A percentile compares a stretch with the other conserved stretches of the same genome.
phyloP scores from a whole-genome alignment of 345 rosid species.

The Linum lewisii region DNA sequence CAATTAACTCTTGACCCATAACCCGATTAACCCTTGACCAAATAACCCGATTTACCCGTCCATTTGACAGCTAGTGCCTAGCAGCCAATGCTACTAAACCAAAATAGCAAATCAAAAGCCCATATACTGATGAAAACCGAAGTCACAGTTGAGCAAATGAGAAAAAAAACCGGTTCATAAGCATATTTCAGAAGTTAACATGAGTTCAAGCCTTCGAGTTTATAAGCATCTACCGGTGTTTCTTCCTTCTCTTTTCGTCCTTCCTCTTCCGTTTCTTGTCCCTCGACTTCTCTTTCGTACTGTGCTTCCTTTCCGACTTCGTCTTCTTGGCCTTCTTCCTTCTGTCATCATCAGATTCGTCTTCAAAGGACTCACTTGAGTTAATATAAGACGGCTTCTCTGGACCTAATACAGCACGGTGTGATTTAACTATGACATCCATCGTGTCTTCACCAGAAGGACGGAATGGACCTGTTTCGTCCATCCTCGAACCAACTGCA shows the following conservation, averaged over 20 bases:
- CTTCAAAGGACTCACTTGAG: constrained; percentile 27
- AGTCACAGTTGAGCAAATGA: background rate
- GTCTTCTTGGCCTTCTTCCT: constrained; percentile 29
- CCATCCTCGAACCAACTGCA: constrained; percentile 87
- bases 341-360: constrained; percentile 23
- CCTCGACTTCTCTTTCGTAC: constrained; percentile 29
- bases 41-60: too few relatives aligned
- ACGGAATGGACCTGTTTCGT: constrained; percentile 83
- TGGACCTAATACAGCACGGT: constrained; percentile 36
- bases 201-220: background rate
- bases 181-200: background rate
- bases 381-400: constrained; percentile 33
- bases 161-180: background rate
- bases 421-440: constrained; percentile 19
- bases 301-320: constrained; percentile 39
- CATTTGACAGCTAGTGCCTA: too few relatives aligned
- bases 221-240: constrained; percentile 5
- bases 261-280: constrained; percentile 29
- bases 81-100: too few relatives aligned
- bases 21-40: too few relatives aligned
- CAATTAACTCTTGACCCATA: too few relatives aligned
- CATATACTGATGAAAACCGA: too few relatives aligned
- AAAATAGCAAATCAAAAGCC: too few relatives aligned
- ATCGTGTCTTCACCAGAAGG: constrained; percentile 20
- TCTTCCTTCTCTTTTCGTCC: constrained; percentile 25